phyloP scores from a whole-genome alignment of 2,329 filamentous ascomycete genomes.

The Cercospora sp. region DNA sequence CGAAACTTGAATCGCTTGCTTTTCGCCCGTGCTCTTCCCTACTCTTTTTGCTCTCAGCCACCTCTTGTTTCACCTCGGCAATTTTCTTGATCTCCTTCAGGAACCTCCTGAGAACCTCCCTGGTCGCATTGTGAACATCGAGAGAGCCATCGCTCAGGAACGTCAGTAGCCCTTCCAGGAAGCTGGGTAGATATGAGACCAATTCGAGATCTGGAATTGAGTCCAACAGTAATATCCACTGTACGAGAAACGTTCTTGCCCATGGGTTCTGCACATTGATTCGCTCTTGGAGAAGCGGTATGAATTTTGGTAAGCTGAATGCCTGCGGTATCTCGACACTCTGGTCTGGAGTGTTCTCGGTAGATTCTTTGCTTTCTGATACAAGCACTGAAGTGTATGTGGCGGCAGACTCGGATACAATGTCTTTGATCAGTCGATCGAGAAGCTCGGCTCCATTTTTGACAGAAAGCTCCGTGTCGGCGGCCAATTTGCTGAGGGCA shows the following conservation, averaged over 20 bases:
- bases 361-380: slow-evolving; percentile 51
- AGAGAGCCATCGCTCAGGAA: slow-evolving; percentile 89
- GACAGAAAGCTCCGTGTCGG: slow-evolving; percentile 93
- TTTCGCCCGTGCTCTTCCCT: slow-evolving; percentile 49
- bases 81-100: slow-evolving; percentile 93
- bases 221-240: slow-evolving; percentile 92
- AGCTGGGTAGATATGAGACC: slow-evolving; percentile 87
- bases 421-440: slow-evolving; percentile 92
- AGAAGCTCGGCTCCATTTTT: slow-evolving; percentile 97
- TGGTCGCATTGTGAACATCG: slow-evolving; percentile 93
- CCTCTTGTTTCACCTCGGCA: slow-evolving; percentile 84
- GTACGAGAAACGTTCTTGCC: slow-evolving; percentile 90
- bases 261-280: slow-evolving; percentile 95
- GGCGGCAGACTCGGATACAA: slow-evolving; percentile 90
- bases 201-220: slow-evolving; percentile 96
- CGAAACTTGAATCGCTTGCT: slow-evolving; percentile 30
- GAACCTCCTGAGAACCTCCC: slow-evolving; percentile 85
- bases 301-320: slow-evolving; percentile 87
- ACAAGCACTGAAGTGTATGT: slow-evolving; percentile 88
- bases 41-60: slow-evolving; percentile 78
- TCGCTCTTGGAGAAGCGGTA: slow-evolving; percentile 88
- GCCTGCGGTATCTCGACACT: slow-evolving; percentile 69
- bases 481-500: slow-evolving; percentile 92
- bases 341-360: slow-evolving; percentile 39
- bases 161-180: slow-evolving; percentile 82